Conservation (phyloP, 2,329 filamentous ascomycete genomes). For the Sordariomycetes sp. region DNA sequence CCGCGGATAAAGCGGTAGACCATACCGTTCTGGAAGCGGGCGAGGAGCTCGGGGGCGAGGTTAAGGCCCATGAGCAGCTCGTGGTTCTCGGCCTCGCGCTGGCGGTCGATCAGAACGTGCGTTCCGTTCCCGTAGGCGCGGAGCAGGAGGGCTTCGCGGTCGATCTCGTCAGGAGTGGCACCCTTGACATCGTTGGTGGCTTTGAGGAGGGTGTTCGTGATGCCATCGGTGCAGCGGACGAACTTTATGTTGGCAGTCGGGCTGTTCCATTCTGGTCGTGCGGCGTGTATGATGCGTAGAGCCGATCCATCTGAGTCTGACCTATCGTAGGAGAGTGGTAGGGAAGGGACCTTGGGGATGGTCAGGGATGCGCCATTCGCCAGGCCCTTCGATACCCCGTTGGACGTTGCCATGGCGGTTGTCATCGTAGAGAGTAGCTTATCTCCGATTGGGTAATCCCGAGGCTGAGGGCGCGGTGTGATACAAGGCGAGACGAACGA, state of each 20-base stretch:
- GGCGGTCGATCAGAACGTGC: constrained; percentile 89
- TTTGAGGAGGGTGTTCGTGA: constrained; percentile 88
- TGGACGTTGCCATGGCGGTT: not conserved
- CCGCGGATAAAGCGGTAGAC: constrained; percentile 87
- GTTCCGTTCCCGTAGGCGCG: constrained; percentile 92
- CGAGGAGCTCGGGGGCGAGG: constrained; percentile 78
- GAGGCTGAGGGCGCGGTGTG: not conserved
- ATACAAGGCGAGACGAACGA: not conserved
- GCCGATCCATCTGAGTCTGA: constrained; percentile 70
- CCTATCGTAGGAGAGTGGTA: constrained; percentile 70
- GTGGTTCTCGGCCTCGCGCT: constrained; percentile 71
- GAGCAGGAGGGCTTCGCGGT: constrained; percentile 77
- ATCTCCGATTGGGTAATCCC: not conserved
- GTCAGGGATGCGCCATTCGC: constrained; percentile 11
- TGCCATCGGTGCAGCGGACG: constrained; percentile 89
- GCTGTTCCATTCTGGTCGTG: constrained; percentile 75
- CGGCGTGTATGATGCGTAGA: constrained; percentile 63
- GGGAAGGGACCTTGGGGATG: constrained; percentile 42
- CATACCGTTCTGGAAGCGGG: constrained; percentile 91
- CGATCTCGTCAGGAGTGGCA: constrained; percentile 61
- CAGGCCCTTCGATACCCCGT: not conserved
- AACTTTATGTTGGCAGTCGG: constrained; percentile 69
- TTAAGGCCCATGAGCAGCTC: constrained; percentile 74
- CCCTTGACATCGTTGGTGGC: constrained; percentile 59
- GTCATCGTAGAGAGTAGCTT: not conserved